Conservation (phyloP, 1,139 yeast genomes). For the Hyphopichia wangnamkhiaoensis region DNA sequence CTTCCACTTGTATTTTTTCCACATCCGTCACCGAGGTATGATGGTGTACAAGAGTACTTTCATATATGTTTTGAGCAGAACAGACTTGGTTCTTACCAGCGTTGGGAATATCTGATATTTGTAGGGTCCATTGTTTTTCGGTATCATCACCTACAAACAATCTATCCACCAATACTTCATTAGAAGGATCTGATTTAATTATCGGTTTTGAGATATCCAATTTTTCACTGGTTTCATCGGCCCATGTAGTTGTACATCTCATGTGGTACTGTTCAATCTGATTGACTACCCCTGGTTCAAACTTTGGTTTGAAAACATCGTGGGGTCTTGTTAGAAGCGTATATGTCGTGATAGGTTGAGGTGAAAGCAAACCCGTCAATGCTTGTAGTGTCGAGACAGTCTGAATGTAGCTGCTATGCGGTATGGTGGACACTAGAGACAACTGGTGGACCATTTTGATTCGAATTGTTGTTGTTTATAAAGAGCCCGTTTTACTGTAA, state of each 20-base stretch:
- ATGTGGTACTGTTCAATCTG: slow-evolving; percentile 50
- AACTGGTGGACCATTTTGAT: slow-evolving; percentile 44
- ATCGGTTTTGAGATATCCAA: slow-evolving; percentile 33
- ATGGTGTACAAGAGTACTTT: slow-evolving; percentile 58
- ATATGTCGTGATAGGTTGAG: slow-evolving; percentile 45
- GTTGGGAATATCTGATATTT: slow-evolving; percentile 78
- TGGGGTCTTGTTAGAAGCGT: slow-evolving; percentile 46
- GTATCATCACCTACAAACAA: slow-evolving; percentile 31
- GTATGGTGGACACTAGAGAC: slow-evolving; percentile 41
- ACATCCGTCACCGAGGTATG: slow-evolving; percentile 31
- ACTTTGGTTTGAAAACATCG: slow-evolving; percentile 45
- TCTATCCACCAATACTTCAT: slow-evolving; percentile 25
- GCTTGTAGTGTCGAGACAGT: slow-evolving; percentile 49
- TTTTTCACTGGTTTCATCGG: slow-evolving; percentile 21
- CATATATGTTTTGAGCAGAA: slow-evolving; percentile 67
- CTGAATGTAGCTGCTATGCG: slow-evolving; percentile 43
- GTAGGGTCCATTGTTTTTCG: slow-evolving; percentile 60
- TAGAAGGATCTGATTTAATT: slow-evolving; percentile 16
- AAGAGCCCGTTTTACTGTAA: no score
- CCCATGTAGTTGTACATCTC: slow-evolving; percentile 49
- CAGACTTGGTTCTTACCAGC: slow-evolving; percentile 75
- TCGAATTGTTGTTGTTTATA: no score
- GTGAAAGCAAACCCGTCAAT: slow-evolving; percentile 40
- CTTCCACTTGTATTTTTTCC: slow-evolving; percentile 10
- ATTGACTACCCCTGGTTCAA: slow-evolving; percentile 52